These are phyloP conservation scores for Prunus davidiana DNA, from an alignment of 306 rosid genomes.

Conservation along the genomic window DNA sequence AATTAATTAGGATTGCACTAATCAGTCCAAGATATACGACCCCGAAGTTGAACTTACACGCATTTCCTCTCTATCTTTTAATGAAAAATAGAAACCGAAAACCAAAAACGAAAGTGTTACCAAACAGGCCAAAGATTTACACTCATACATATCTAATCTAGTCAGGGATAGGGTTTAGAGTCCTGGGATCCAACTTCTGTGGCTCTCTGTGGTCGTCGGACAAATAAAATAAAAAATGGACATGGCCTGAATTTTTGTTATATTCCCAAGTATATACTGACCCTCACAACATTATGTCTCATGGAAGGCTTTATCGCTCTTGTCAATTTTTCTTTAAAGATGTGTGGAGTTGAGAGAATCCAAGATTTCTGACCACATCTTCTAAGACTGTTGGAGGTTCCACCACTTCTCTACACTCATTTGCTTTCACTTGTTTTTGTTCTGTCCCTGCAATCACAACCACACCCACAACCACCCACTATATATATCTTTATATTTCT, in stretches of 20 bases:
- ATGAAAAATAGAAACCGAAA: background rate
- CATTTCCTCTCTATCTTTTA: too few relatives aligned
- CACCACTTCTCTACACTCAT: slow-evolving; percentile 28
- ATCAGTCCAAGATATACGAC: background rate
- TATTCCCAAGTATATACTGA: background rate
- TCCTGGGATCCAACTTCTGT: slow-evolving; percentile 19
- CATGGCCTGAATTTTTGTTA: background rate
- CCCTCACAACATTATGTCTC: background rate
- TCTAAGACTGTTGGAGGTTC: slow-evolving; percentile 36
- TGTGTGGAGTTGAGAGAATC: slow-evolving; percentile 34
- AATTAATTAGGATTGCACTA: background rate
- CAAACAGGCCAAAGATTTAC: background rate
- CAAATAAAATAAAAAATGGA: background rate
- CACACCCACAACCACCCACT: slow-evolving; percentile 15
- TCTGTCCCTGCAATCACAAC: slow-evolving; percentile 29
- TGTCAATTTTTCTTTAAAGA: slow-evolving; percentile 23
- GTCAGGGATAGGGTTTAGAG: background rate
- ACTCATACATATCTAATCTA: background rate
- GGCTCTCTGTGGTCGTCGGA: background rate
- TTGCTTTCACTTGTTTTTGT: slow-evolving; percentile 32
- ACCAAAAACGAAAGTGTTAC: too few relatives aligned
- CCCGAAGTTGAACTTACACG: too few relatives aligned
- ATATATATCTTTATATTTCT: slow-evolving; percentile 12
- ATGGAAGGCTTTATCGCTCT: slow-evolving; percentile 8
- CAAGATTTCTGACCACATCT: slow-evolving; percentile 45